These are phyloP conservation scores for Breviolum minutum DNA, from an alignment of 73 alveolate genomes.

Conservation along the genomic window DNA sequence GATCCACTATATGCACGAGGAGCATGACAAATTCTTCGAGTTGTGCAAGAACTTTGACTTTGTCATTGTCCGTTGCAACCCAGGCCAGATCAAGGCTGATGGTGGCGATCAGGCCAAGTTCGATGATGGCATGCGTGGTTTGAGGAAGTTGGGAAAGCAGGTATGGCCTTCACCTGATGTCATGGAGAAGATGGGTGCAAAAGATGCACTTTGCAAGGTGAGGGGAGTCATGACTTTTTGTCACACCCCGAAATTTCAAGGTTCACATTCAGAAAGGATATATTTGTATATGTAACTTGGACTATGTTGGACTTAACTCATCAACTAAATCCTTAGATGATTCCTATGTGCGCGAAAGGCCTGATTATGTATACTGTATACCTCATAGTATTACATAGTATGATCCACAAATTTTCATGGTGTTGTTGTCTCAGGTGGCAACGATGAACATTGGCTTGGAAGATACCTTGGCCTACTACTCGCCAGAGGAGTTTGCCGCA, in stretches of 20 bases:
- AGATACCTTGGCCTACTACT: conserved; percentile 76
- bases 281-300: no score
- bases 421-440: conserved; percentile 19
- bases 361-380: no score
- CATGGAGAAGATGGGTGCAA: conserved; percentile 82
- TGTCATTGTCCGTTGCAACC: conserved; percentile 51
- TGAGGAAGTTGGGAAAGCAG: conserved; percentile 59
- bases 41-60: neutral
- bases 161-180: conserved; percentile 84
- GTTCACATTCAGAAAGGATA: neutral
- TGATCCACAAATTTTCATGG: neutral
- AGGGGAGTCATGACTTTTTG: neutral
- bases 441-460: conserved; percentile 66
- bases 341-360: no score
- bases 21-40: conserved; percentile 43
- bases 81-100: conserved; percentile 59
- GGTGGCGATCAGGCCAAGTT: conserved; percentile 55
- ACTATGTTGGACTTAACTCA: no score
- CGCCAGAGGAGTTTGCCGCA: conserved; percentile 46
- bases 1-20: conserved; percentile 37
- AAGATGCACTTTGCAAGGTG: conserved; percentile 62
- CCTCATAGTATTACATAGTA: no score
- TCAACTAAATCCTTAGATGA: no score
- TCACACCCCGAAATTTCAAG: neutral
- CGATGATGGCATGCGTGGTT: conserved; percentile 46